Evolutionary conservation across 2,329 filamentous ascomycete species (phyloP), one percentile per base, ranked within the genome.

Genomic region (Ascomycota sp.): DNA sequence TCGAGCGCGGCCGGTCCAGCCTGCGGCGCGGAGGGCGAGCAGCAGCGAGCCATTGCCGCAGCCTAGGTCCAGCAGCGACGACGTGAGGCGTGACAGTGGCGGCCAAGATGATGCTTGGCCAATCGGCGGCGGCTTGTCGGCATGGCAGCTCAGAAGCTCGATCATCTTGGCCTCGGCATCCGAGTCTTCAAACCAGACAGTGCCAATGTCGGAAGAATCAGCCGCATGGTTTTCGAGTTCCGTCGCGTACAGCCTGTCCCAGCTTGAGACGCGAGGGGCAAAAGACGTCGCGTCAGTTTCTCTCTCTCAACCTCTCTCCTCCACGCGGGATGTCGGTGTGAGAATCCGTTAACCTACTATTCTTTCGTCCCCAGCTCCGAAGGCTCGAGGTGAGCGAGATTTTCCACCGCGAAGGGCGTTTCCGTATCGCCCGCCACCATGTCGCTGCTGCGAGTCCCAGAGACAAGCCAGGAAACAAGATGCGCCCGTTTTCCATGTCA

Each of bases 181-280:
- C 21, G 82, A 79, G 56, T 95, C 89, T 49, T 83, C 77, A 64
- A 98, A 98, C 89, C 89, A 98, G 43, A 89, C 73, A 20, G 83
- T 92, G 40, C 86, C 86, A 35, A 76, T 76, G 58, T 93, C 80
- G 33, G 66, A 54, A 8, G 79, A 70, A 54, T 91, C 71, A 36
- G 66, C 51, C 31, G 67, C 55, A 51, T 85, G 69, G 55, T 89
- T 86, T 35, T 57, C 49, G 31, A 82, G 60, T 51, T 89, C 77
- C 39, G 59, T 63, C 1, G 62, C 58, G 59, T 91, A 89, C 37
- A 81, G 68, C 13, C 55, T 56, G 51, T 86, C 74, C 78, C 78
- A 85, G 56, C 78, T 85, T 35, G n/a, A n/a, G n/a, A n/a, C n/a
- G n/a, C 28, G 23, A 19, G 37, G 22, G 21, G 17, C 15, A 23